phyloP scores from a whole-genome alignment of 1,284 basidiomycete species.

The Trametes pubescens region DNA sequence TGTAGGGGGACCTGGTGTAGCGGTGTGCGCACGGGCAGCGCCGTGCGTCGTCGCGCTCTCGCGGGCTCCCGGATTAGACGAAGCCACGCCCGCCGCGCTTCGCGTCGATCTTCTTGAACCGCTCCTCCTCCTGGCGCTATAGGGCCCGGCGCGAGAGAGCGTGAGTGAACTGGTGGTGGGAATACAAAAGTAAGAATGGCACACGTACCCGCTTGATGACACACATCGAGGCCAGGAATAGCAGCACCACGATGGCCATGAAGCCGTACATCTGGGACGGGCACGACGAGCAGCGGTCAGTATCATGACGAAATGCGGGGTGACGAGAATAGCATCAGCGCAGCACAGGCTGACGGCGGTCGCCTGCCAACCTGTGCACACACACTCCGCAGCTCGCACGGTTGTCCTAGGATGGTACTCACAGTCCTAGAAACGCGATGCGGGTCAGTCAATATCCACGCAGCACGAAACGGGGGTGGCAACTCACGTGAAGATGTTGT shows the following conservation, averaged over 20 bases:
- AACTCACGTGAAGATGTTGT: conserved; percentile 83
- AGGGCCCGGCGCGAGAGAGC: conserved; percentile 15
- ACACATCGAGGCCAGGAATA: conserved; percentile 83
- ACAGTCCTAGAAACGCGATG: conserved; percentile 27
- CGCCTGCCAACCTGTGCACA: not conserved
- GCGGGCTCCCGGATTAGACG: conserved; percentile 58
- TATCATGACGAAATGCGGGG: not conserved
- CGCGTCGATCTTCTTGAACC: conserved; percentile 86
- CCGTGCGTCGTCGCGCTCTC: conserved; percentile 6
- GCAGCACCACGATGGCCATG: conserved; percentile 77
- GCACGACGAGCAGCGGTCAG: conserved; percentile 24
- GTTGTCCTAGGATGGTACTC: conserved; percentile 17
- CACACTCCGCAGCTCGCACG: conserved; percentile 1
- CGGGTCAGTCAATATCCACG: conserved; percentile 15
- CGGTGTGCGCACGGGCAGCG: not conserved
- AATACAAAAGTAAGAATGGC: not conserved
- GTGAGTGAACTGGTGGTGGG: not conserved
- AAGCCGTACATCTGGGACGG: conserved; percentile 72
- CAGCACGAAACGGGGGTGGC: not conserved
- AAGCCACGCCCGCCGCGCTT: conserved; percentile 87
- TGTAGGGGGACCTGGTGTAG: not conserved
- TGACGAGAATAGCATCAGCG: conserved; percentile 9
- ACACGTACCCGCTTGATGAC: conserved; percentile 79
- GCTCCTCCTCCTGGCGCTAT: conserved; percentile 79
- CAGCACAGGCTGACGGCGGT: not conserved